Evolutionary conservation across 2,329 filamentous ascomycete genomes (phyloP), one percentile per base, ranked within the genome.

Genomic region (Aaosphaeria arxii): DNA sequence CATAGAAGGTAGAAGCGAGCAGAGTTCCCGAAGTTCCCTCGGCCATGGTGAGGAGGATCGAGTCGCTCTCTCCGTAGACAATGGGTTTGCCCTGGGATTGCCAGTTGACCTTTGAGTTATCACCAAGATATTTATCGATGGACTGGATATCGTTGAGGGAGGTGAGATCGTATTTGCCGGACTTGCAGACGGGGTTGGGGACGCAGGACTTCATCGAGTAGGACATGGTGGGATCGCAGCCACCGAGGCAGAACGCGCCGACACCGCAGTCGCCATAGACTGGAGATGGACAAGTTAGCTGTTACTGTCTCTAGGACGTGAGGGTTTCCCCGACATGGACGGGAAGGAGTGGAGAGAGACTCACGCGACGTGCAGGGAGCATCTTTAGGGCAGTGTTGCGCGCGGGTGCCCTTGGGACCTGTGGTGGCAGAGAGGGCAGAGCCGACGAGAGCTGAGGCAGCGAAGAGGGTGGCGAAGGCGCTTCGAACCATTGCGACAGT

Each of bases 181-280:
- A 83, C 76, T 89, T 67, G 78, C 94, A 99, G 30, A 89, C 80
- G 5, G 94, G 92, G 48, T 81, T 86, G 11, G 94, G 89, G 6
- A 89, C 84, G 72, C 94, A 99, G 2, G 92, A 85, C 57, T 95
- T 84, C 59, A 96, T 80, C 9, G 82, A 82, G 76, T 85, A 88
- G 42, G 92, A 97, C 74, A 86, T 86, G 66, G 85, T 82, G 31
- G 91, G 89, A 68, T 97, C 92, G 76, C 94, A 99, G 54, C 94
- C 94, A 62, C 94, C 94, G 17, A 99, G 83, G 66, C 94, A 99
- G 80, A 88, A 97, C 47, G 91, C 94, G 63, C 94, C 94, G 47
- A 91, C 84, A 75, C 92, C 94, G 65, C 94, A 97, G 71, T 92
- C 80, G 61, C 89, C 89, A 72, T 96, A 97, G 73, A 94, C 90